These are phyloP conservation scores for Neurospora sp. DNA, from an alignment of 2,329 filamentous ascomycete genomes.

Conservation along the genomic window DNA sequence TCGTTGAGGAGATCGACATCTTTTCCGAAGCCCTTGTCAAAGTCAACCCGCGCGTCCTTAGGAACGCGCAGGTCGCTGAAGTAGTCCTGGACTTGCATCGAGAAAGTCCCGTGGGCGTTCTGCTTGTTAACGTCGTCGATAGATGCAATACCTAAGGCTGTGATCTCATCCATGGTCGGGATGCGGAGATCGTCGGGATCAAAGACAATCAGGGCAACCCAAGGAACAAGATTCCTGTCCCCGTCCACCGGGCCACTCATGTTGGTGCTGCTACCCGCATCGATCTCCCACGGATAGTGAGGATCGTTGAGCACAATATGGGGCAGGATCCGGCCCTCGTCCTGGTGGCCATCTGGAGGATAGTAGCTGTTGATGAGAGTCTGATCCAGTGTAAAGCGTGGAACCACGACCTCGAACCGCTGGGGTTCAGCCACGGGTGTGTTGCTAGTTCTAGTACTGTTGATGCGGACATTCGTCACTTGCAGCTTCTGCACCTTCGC, in stretches of 20 bases:
- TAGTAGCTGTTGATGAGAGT: slow-evolving; percentile 27
- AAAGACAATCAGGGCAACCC: slow-evolving; percentile 31
- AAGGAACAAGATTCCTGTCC: slow-evolving; percentile 25
- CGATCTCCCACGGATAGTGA: slow-evolving; percentile 33
- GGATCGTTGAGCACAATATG: slow-evolving; percentile 36
- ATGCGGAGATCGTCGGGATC: slow-evolving; percentile 20
- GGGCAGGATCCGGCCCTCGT: slow-evolving; percentile 25
- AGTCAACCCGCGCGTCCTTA: not conserved
- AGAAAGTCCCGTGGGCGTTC: slow-evolving; percentile 8
- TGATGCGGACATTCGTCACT: not conserved
- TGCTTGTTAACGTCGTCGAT: too few relatives aligned
- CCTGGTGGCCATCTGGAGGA: slow-evolving; percentile 29
- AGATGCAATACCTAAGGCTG: too few relatives aligned
- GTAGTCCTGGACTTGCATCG: not conserved
- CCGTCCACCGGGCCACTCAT: slow-evolving; percentile 3
- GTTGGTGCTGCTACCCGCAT: slow-evolving; percentile 10
- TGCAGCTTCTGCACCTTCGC: not conserved
- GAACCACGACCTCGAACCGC: slow-evolving; percentile 27
- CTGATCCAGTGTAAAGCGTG: slow-evolving; percentile 25
- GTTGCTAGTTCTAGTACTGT: too few relatives aligned
- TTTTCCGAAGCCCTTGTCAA: too few relatives aligned
- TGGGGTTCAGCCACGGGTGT: slow-evolving; percentile 7
- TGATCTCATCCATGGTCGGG: too few relatives aligned
- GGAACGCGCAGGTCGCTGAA: slow-evolving; percentile 4
- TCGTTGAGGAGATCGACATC: slow-evolving; percentile 1